Conservation (phyloP, 345 rosid genomes). For the Murraya koenigii region DNA sequence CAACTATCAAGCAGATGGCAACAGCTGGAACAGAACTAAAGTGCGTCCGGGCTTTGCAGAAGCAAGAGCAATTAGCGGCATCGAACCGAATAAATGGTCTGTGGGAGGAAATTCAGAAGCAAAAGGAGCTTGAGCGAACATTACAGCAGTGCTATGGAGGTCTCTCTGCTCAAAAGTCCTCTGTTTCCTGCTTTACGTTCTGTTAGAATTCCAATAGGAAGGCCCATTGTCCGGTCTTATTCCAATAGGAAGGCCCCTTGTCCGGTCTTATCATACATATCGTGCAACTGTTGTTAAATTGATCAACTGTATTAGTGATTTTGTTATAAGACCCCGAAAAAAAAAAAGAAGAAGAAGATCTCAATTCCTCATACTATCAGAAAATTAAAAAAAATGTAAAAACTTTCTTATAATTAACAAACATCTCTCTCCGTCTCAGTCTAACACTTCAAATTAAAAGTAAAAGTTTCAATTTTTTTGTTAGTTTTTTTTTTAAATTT, state of each 20-base stretch:
- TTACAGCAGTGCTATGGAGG: slow-evolving; percentile 71
- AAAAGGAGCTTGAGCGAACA: slow-evolving; percentile 76
- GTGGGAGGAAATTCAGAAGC: slow-evolving; percentile 88
- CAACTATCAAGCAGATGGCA: slow-evolving; percentile 77
- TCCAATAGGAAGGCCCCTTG: not conserved
- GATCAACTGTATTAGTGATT: slow-evolving; percentile 11
- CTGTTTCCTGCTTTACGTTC: not conserved
- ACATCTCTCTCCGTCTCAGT: no score
- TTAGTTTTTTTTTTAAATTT: no score
- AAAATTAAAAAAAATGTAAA: no score
- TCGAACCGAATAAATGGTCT: slow-evolving; percentile 71
- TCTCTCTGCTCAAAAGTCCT: slow-evolving; percentile 33
- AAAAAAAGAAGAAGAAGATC: no score
- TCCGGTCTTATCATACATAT: not conserved
- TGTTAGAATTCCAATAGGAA: not conserved
- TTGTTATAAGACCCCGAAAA: not conserved
- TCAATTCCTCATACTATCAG: no score
- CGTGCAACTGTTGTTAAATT: slow-evolving; percentile 13
- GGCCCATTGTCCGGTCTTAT: not conserved
- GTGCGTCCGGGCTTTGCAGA: slow-evolving; percentile 85
- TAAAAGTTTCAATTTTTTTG: no score
- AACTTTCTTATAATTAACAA: no score
- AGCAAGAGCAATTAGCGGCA: slow-evolving; percentile 91
- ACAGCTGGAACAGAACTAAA: slow-evolving; percentile 85
- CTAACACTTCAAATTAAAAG: no score